phyloP scores from a whole-genome alignment of 176 grass and related monocot species.

The Aegilops umbellulata region DNA sequence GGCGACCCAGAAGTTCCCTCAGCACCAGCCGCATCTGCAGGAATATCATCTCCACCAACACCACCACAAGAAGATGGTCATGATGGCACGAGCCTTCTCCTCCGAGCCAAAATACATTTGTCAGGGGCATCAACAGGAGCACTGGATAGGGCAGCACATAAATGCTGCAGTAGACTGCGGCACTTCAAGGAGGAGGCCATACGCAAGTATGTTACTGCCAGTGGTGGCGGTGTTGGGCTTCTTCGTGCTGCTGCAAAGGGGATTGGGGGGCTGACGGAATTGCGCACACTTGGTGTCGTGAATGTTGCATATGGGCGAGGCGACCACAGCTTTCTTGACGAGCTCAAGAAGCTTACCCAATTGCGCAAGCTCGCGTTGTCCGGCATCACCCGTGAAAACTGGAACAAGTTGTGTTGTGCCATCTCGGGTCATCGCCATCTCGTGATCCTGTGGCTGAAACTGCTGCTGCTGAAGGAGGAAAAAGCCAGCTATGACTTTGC shows the following conservation, averaged over 20 bases:
- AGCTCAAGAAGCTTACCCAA: neutral
- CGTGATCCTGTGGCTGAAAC: neutral
- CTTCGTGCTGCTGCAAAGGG: neutral
- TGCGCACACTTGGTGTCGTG: neutral
- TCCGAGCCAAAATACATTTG: neutral
- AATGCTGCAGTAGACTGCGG: neutral
- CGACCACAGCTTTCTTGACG: accelerated
- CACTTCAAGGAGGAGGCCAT: neutral
- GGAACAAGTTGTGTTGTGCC: neutral
- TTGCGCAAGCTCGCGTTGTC: neutral
- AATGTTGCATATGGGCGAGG: neutral
- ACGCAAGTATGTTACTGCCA: neutral
- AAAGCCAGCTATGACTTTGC: neutral
- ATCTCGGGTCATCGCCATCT: neutral
- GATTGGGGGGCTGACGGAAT: neutral
- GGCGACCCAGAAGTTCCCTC: neutral
- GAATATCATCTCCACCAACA: neutral
- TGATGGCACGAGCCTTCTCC: neutral
- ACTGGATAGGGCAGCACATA: neutral
- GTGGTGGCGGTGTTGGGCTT: neutral
- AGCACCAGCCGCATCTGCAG: accelerated
- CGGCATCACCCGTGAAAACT: neutral
- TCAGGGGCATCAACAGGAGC: neutral
- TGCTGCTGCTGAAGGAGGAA: neutral
- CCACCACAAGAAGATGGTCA: neutral